Evolutionary conservation across 116 monocot species (phyloP).

Genomic region (Posidonia oceanica): DNA sequence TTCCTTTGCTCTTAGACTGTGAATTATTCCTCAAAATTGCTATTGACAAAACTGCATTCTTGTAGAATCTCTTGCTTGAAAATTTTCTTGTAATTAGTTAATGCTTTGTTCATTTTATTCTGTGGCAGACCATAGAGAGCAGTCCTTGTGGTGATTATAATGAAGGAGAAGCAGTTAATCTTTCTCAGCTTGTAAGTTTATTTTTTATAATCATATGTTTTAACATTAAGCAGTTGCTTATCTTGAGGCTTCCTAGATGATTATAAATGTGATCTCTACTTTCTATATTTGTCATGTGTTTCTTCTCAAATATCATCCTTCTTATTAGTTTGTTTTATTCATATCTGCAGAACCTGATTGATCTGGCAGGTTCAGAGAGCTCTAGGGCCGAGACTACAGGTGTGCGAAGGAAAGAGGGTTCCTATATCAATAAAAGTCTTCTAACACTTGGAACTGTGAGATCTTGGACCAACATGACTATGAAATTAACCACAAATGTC

Average conservation of each 20-base stretch:
- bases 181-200: constrained; percentile 75
- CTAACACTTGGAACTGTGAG: constrained; percentile 95
- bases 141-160: constrained; percentile 63
- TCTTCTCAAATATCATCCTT: not conserved
- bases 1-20: no score
- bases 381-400: constrained; percentile 90
- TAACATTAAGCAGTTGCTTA: not conserved
- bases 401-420: constrained; percentile 78
- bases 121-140: constrained; percentile 79
- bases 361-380: constrained; percentile 99
- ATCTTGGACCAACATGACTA: not conserved
- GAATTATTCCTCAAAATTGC: no score
- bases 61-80: no score
- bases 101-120: constrained; percentile 1
- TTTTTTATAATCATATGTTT: not conserved
- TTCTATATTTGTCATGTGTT: not conserved
- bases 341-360: constrained; percentile 86
- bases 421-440: constrained; percentile 92
- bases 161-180: constrained; percentile 73
- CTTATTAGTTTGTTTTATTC: constrained; percentile 18
- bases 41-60: no score
- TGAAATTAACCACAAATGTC: not conserved
- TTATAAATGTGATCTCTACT: not conserved
- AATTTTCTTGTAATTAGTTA: not conserved
- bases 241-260: not conserved